A percentile compares a stretch with the other conserved stretches of the same genome.
phyloP scores from a whole-genome alignment of 306 rosid genomes.

The Malus fusca region DNA sequence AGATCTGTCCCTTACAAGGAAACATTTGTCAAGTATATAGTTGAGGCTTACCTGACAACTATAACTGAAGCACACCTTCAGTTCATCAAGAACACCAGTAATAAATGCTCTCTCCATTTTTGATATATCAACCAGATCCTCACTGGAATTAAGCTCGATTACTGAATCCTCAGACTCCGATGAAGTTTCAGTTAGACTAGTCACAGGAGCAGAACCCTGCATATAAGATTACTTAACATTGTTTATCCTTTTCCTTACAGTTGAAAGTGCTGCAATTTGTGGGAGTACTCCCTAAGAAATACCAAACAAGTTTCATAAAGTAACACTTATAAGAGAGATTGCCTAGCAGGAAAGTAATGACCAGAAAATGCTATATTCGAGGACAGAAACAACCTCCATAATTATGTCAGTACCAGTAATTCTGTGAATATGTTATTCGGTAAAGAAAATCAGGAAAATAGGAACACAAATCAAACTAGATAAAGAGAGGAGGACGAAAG shows the following conservation, averaged over 20 bases:
- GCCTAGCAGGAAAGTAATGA: background rate
- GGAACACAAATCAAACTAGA: background rate
- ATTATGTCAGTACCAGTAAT: background rate
- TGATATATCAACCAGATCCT: slow-evolving; percentile 25
- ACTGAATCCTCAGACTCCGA: slow-evolving; percentile 69
- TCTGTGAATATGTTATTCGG: background rate
- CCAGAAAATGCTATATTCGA: background rate
- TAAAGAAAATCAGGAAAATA: background rate
- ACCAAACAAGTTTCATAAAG: background rate
- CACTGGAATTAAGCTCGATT: slow-evolving; percentile 37
- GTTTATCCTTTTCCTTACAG: background rate
- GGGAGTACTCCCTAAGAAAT: background rate
- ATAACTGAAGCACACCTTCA: slow-evolving; percentile 75
- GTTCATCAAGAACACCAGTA: slow-evolving; percentile 91
- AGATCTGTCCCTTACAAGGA: slow-evolving; percentile 6
- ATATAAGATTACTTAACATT: slow-evolving; percentile 15
- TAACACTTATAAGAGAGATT: background rate
- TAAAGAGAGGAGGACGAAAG: background rate
- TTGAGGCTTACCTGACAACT: slow-evolving; percentile 56
- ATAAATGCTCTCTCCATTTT: slow-evolving; percentile 60
- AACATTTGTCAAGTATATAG: background rate
- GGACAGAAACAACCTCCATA: background rate
- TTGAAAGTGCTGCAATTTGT: background rate
- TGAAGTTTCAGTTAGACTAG: slow-evolving; percentile 73
- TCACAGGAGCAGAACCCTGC: slow-evolving; percentile 78